These are phyloP conservation scores for Scutellaria minor DNA, from an alignment of 257 asterid species.

Conservation along the genomic window DNA sequence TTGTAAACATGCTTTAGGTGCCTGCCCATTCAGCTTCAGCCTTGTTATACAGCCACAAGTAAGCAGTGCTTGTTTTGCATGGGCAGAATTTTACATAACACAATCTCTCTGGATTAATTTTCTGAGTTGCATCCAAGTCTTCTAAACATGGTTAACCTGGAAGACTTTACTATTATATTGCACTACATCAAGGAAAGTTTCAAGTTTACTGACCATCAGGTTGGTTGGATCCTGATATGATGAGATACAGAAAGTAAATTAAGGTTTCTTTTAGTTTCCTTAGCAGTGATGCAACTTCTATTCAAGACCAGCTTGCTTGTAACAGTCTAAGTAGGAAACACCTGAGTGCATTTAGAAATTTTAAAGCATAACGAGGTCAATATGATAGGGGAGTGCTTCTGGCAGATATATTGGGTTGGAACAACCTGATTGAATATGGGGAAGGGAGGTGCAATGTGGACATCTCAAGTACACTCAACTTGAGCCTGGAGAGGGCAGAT, in stretches of 20 bases:
- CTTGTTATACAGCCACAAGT: neutral
- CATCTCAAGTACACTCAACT: neutral
- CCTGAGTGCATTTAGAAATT: neutral
- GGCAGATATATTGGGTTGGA: neutral
- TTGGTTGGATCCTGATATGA: no score
- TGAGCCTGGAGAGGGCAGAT: neutral
- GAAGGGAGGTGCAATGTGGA: neutral
- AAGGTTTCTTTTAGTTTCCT: neutral
- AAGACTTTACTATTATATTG: neutral
- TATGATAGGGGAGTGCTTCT: neutral
- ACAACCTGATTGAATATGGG: neutral
- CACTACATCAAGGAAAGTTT: conserved; percentile 21
- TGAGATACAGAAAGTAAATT: no score
- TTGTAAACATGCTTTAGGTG: no score
- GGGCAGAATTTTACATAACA: neutral
- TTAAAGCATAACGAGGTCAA: neutral
- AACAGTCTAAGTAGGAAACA: neutral
- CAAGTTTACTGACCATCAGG: neutral
- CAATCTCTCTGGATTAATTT: no score
- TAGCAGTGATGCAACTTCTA: neutral
- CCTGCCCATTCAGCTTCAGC: no score
- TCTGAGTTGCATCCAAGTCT: neutral
- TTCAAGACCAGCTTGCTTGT: neutral
- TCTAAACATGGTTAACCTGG: neutral
- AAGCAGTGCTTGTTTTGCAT: neutral